Evolutionary conservation across 106 monocot species (phyloP).

Genomic region (Ottelia alismoides): DNA sequence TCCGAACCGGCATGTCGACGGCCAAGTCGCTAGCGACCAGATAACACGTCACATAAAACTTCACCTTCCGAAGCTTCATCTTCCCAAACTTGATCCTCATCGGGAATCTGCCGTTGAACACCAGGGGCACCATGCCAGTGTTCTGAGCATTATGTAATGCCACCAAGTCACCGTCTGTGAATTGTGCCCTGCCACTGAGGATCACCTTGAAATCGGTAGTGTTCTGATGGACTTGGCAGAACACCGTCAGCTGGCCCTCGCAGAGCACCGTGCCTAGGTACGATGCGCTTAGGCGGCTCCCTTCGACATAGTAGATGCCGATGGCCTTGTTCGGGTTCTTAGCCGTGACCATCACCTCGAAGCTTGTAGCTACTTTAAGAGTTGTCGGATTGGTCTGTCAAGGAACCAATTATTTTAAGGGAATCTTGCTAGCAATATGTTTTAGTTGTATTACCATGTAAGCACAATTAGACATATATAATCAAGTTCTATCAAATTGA

Average conservation of each 20-base stretch:
- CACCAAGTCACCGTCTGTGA: conserved; percentile 14
- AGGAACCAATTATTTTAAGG: no score
- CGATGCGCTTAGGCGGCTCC: conserved; percentile 45
- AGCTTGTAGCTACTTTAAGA: no score
- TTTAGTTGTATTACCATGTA: no score
- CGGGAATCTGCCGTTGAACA: conserved; percentile 55
- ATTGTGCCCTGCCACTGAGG: conserved; percentile 34
- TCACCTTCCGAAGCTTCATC: conserved; percentile 64
- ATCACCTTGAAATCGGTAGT: conserved; percentile 34
- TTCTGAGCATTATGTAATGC: conserved; percentile 37
- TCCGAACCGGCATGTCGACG: conserved; percentile 18
- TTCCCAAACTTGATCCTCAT: conserved; percentile 69
- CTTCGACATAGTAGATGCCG: conserved; percentile 72
- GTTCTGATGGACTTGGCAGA: conserved; percentile 93
- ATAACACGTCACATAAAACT: conserved; percentile 39
- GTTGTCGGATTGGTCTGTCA: no score
- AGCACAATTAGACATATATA: no score
- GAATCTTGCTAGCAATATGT: no score
- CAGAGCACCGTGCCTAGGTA: conserved; percentile 40
- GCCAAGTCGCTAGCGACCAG: conserved; percentile 38
- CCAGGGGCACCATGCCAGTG: conserved; percentile 53
- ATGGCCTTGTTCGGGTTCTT: conserved; percentile 75
- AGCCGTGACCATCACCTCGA: conserved; percentile 51
- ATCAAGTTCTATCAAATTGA: no score
- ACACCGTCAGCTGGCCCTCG: conserved; percentile 53